A percentile compares a stretch with the other conserved stretches of the same genome.
These are phyloP conservation scores for Pseudogymnoascus sp. DNA, from an alignment of 2,329 filamentous ascomycete genomes.

Conservation along the genomic window DNA sequence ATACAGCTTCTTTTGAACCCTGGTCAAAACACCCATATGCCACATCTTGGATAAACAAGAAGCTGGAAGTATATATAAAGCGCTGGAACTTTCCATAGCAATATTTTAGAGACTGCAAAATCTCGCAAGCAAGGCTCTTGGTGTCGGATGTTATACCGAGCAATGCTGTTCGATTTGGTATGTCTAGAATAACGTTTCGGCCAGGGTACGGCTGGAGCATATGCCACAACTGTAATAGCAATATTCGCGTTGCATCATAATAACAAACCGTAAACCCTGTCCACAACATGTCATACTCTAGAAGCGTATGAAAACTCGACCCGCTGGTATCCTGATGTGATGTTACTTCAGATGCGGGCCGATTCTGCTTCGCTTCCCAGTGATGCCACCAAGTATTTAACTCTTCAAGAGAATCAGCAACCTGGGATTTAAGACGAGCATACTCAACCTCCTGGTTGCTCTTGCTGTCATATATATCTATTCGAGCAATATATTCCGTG, in stretches of 20 bases:
- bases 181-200: conserved; percentile 2
- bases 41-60: conserved; percentile 12
- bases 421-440: conserved; percentile 8
- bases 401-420: conserved; percentile 9
- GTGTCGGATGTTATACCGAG: conserved; percentile 13
- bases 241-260: not conserved
- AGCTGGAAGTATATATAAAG: conserved; percentile 12
- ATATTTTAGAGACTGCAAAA: conserved; percentile 15
- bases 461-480: not conserved
- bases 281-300: conserved; percentile 12
- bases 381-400: conserved; percentile 14
- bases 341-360: conserved; percentile 1
- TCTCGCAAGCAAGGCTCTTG: conserved; percentile 13
- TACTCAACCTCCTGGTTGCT: not conserved
- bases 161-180: conserved; percentile 6
- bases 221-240: conserved; percentile 13
- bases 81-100: conserved; percentile 7
- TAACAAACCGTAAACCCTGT: conserved; percentile 13
- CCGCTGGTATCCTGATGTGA: not conserved
- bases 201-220: not conserved
- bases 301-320: conserved; percentile 9
- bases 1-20: conserved; percentile 13
- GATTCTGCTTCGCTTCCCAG: conserved; percentile 8
- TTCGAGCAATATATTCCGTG: conserved; percentile 4
- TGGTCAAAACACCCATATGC: conserved; percentile 12